These are phyloP conservation scores for Malassezia sp. DNA, from an alignment of 1,284 basidiomycete genomes.

Conservation along the genomic window DNA sequence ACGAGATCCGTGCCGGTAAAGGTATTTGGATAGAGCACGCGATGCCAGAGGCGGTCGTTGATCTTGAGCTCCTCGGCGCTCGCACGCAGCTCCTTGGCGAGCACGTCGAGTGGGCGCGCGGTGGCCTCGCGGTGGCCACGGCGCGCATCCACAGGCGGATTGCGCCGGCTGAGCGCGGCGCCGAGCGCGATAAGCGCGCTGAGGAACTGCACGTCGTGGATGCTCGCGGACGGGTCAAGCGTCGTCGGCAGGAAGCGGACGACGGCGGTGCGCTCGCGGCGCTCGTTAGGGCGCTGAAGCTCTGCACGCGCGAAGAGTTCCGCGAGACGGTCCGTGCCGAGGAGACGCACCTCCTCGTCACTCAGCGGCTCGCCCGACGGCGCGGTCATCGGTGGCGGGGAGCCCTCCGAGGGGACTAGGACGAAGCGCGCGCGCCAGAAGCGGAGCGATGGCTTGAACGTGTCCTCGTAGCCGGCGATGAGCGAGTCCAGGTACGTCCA, in stretches of 20 bases:
- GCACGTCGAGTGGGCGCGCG: conserved; percentile 17
- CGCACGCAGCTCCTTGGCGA: conserved; percentile 35
- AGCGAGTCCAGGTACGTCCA: conserved; percentile 49
- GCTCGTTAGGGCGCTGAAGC: conserved; percentile 19
- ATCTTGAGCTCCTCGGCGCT: conserved; percentile 27
- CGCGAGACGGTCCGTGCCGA: conserved; percentile 81
- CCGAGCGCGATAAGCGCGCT: conserved; percentile 22
- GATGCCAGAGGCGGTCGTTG: conserved; percentile 41
- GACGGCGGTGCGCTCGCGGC: conserved; percentile 6
- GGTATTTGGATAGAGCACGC: conserved; percentile 35
- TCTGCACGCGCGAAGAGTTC: conserved; percentile 57
- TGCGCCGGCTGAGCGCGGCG: conserved; percentile 22
- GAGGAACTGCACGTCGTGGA: conserved; percentile 41
- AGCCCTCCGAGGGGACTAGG: conserved; percentile 70
- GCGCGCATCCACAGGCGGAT: conserved; percentile 8
- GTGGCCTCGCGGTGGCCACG: conserved; percentile 13
- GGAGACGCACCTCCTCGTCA: conserved; percentile 73
- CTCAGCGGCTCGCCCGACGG: conserved; percentile 48
- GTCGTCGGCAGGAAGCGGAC: conserved; percentile 41
- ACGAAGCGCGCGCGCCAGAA: conserved; percentile 95
- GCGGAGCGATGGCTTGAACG: conserved; percentile 35
- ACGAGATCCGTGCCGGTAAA: conserved; percentile 44
- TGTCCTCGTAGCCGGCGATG: conserved; percentile 44
- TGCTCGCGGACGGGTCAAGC: conserved; percentile 38
- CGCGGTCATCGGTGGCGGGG: conserved; percentile 52